Base-by-base conservation (phyloP, 495 filamentous ascomycete genomes). In the Annulohypoxylon stygium region DNA sequence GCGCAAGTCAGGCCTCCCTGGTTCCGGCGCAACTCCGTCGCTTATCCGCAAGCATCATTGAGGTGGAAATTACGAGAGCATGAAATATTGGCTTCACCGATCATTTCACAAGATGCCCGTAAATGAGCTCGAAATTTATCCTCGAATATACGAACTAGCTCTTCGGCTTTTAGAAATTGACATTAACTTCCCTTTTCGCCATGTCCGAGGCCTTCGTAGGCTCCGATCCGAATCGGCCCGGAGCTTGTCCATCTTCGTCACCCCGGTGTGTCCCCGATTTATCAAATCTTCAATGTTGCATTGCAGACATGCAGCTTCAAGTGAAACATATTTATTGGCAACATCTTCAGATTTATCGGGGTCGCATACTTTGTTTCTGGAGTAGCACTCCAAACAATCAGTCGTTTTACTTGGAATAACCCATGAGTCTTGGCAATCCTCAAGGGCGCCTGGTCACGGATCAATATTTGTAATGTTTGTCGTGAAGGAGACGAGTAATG, bases 161-260 rank as follows among this genome's bases (percentile, higher is more conserved):
- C 47, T 67, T 67, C 70, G 59, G 70, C 64, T 20, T 63, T 67
- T 57, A 23, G 30, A 26, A n/a, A 18, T 50, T 12, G 14, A 30
- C 14, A n/a, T 20, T 5, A 64, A 26, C 58, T 48, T 54, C 53
- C 59, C 16, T 34, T 41, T 65, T 57, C 37, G 63, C 51, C 26
- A 73, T 47, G 25, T 73, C 70, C 70, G 70, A 73, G 43, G 43
- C 48, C 11, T 26, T 64, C 37, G 3, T 25, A 68, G 43, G 51
- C 62, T 73, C 70, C 70, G 64, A 68, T 64, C 59, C 43, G 30
- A 68, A 39, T 47, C 51, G 53, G 51, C 59, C 39, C 50, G 67
- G 58, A 63, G 48, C 67, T 69, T 41, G 55, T 23, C 34, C 50
- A 54, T 43, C 59, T 43, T 57, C 12, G 11, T 43, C 59, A 9